Percentiles rank a stretch among this genome's conserved stretches.
Conservation (phyloP, 768 basidiomycete genomes). For the Leucocoprinus leucothites region DNA sequence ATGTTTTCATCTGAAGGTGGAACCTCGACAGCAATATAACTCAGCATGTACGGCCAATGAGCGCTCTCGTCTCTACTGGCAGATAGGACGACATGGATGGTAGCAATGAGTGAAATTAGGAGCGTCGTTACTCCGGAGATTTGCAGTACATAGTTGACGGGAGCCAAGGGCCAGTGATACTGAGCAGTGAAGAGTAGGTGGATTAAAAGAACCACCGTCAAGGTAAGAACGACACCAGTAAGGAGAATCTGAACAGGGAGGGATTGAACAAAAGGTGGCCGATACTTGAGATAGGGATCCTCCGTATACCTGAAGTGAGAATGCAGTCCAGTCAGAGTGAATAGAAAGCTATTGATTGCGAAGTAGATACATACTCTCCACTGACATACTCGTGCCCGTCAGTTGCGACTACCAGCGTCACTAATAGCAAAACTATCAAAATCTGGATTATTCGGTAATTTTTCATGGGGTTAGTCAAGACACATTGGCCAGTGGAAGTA, state of each 20-base stretch:
- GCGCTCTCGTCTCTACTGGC: conserved; percentile 58
- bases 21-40: conserved; percentile 81
- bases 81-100: conserved; percentile 70
- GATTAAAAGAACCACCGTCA: conserved; percentile 81
- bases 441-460: background rate
- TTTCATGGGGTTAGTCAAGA: background rate
- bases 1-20: conserved; percentile 45
- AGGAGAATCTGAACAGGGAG: conserved; percentile 89
- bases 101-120: conserved; percentile 73
- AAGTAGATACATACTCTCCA: conserved; percentile 3
- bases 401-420: background rate
- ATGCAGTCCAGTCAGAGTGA: background rate
- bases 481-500: background rate
- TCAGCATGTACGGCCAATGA: conserved; percentile 94
- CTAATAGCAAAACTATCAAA: background rate
- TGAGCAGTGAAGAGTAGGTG: conserved; percentile 94
- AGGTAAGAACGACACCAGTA: conserved; percentile 80
- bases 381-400: background rate
- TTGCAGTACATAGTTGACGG: conserved; percentile 89
- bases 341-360: background rate
- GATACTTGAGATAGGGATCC: conserved; percentile 77
- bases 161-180: conserved; percentile 93
- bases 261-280: conserved; percentile 82
- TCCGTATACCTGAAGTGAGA: conserved; percentile 13
- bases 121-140: conserved; percentile 79